Evolutionary conservation across 148 eudicot genomes (phyloP).

Genomic region (Euryodendron excelsum): DNA sequence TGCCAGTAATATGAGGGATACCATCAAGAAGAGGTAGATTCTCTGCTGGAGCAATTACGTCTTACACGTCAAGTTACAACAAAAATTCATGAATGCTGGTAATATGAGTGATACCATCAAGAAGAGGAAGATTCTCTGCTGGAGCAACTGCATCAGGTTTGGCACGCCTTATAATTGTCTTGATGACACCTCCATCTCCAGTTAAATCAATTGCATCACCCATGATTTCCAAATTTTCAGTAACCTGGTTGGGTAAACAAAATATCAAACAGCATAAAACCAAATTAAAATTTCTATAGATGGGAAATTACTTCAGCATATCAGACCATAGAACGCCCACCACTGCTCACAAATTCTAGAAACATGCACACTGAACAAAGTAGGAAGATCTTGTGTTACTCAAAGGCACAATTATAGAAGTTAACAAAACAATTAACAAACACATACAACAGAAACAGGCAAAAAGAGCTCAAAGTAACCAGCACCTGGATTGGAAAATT

Average conservation of each 20-base stretch:
- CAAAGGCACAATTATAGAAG: neutral
- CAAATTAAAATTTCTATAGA: neutral
- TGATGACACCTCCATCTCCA: conserved; percentile 92
- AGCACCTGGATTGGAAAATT: neutral
- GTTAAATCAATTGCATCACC: conserved; percentile 68
- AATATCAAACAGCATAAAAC: neutral
- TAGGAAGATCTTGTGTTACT: neutral
- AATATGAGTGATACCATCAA: conserved; percentile 61
- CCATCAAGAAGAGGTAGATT: conserved; percentile 89
- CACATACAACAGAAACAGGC: neutral
- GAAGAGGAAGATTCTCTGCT: conserved; percentile 76
- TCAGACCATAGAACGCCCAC: neutral
- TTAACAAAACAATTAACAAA: neutral
- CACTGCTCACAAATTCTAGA: neutral
- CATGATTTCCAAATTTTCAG: conserved; percentile 43
- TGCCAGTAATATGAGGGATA: conserved; percentile 20
- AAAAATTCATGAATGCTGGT: neutral
- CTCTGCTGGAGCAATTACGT: conserved; percentile 42
- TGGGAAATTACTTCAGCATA: conserved; percentile 1
- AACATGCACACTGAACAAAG: neutral
- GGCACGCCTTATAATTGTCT: conserved; percentile 64
- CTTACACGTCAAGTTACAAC: neutral
- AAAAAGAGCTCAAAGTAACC: neutral
- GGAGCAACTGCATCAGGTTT: conserved; percentile 82
- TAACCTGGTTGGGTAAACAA: conserved; percentile 24